A percentile compares a stretch with the other conserved stretches of the same genome.
Conservation (phyloP, 2,329 filamentous ascomycete genomes). For the Scolecobasidium constrictum region DNA sequence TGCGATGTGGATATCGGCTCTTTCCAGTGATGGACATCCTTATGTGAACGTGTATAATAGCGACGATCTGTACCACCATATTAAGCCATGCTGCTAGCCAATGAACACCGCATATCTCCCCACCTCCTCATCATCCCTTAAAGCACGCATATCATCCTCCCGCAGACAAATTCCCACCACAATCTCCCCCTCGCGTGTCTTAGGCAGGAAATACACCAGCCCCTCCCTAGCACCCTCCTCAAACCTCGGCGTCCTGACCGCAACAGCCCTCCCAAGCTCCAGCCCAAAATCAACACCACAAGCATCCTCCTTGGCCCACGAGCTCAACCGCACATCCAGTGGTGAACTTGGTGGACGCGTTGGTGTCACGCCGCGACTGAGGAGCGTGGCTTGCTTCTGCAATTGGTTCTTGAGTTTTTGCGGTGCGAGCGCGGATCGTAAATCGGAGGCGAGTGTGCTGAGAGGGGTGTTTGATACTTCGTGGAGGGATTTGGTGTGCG, state of each 20-base stretch:
- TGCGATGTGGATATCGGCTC: too few relatives aligned
- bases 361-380: constrained; percentile 19
- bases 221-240: constrained; percentile 29
- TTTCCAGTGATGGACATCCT: too few relatives aligned
- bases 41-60: too few relatives aligned
- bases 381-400: constrained; percentile 12
- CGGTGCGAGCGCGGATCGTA: not conserved
- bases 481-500: not conserved
- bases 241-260: constrained; percentile 39
- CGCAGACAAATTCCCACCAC: constrained; percentile 34
- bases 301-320: not conserved
- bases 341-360: not conserved
- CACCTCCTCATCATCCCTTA: constrained; percentile 35
- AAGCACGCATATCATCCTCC: constrained; percentile 35
- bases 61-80: too few relatives aligned
- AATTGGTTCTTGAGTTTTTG: not conserved
- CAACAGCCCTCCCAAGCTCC: constrained; percentile 30
- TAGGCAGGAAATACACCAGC: constrained; percentile 41
- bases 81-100: too few relatives aligned
- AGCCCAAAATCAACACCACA: not conserved
- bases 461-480: not conserved
- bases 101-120: constrained; percentile 26
- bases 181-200: constrained; percentile 30
- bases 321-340: not conserved
- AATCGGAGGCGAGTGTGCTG: not conserved